phyloP scores from a whole-genome alignment of 148 eudicot species.

The Gaultheria prostrata region DNA sequence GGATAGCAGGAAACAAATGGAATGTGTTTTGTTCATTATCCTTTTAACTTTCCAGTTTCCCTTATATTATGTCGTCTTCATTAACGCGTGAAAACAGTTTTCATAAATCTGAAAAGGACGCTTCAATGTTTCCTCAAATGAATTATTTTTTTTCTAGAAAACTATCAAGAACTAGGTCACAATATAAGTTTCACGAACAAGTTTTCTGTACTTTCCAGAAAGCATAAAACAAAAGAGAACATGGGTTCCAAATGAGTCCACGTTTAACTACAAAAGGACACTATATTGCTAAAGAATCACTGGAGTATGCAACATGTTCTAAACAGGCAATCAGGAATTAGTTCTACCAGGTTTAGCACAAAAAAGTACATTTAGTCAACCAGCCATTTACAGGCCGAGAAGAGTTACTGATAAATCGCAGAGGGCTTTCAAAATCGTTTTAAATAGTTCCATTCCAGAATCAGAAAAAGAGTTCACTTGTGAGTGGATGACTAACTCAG shows the following conservation, averaged over 20 bases:
- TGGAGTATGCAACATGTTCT: not conserved
- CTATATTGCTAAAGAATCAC: not conserved
- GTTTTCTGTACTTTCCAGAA: not conserved
- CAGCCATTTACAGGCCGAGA: not conserved
- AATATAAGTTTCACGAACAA: not conserved
- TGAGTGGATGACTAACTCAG: not conserved
- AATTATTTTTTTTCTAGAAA: not conserved
- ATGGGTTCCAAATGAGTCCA: not conserved
- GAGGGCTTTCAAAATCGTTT: not conserved
- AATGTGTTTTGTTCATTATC: not conserved
- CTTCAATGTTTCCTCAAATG: too few relatives aligned
- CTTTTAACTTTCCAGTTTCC: not conserved
- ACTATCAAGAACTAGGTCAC: not conserved
- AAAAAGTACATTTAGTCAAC: not conserved
- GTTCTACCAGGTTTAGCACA: not conserved
- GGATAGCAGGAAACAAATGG: not conserved
- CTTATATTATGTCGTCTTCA: not conserved
- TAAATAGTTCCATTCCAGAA: not conserved
- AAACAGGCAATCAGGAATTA: not conserved
- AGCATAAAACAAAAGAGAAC: not conserved
- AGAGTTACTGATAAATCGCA: not conserved
- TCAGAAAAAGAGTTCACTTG: not conserved
- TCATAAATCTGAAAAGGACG: not conserved
- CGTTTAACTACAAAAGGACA: not conserved
- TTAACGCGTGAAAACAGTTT: not conserved